Evolutionary conservation across 1,284 basidiomycete genomes (phyloP), one percentile per base, ranked within the genome.

Genomic region (Blastosporella zonata): DNA sequence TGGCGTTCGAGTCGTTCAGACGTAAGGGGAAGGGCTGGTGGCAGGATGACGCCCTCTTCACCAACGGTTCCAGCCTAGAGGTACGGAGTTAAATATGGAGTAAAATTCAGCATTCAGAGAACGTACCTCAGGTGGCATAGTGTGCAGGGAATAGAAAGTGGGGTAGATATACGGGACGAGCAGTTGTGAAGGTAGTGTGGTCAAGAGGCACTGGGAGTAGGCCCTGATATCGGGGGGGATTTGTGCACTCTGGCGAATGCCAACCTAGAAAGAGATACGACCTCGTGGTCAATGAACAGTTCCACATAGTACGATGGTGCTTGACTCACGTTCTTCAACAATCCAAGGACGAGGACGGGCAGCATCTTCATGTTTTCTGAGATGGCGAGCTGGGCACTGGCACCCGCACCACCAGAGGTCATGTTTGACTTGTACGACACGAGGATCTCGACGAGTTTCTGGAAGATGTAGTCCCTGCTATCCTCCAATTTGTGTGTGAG

Each of bases 141-240:
- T 96, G 74, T 99, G 97, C 54, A 99, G 71, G 3, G 93, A 92
- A 73, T 97, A 98, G 74, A 99, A 96, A 20, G 79, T 84, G 1
- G 97, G 93, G 68, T 98, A 90, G 55, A 99, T 81, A 69, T 97
- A 98, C 0, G 97, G 93, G 40, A 99, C 76, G 40, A 99, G 79
- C 23, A 89, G 73, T 74, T 99, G 93, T 6, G 89, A 84, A 0
- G 97, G 97, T 42, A 99, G 68, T 6, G 93, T 93, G 2, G 93
- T 95, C 56, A 99, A 77, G 40, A 99, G 73, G 13, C 89, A 87
- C 68, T 98, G 95, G 1, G 96, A 92, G 64, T 98, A 99, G 7
- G 95, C 91, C 55, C 97, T 78, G 47, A 99, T 81, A 70, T 99
- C 97, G 21, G 94, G 90, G 13, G 96, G 94, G 62, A 99, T 97